A percentile compares a stretch with the other conserved stretches of the same genome.
These are phyloP conservation scores for Waltiozyma sp. DNA, from an alignment of 1,139 yeast genomes.

Conservation along the genomic window DNA sequence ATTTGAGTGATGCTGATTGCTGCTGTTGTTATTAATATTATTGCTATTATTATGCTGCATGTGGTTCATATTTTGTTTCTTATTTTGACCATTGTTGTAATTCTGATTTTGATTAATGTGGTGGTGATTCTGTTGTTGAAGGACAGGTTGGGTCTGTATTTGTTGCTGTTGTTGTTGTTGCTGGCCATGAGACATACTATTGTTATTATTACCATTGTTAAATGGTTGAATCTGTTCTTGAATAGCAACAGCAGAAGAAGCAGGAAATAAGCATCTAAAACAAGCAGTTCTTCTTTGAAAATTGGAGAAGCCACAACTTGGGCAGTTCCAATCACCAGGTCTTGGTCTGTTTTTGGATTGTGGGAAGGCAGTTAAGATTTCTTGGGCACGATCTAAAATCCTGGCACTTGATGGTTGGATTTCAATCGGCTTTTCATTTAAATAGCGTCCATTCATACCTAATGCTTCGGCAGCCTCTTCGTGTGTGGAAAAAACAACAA, in stretches of 20 bases:
- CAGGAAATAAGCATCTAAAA: constrained; percentile 85
- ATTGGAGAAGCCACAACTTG: constrained; percentile 90
- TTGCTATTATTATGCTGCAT: constrained; percentile 5
- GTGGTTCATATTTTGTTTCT: constrained; percentile 2
- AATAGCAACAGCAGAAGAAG: constrained; percentile 57
- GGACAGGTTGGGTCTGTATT: constrained; percentile 1
- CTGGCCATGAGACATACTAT: constrained; percentile 6
- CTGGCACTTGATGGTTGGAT: constrained; percentile 76
- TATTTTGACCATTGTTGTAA: constrained; percentile 4
- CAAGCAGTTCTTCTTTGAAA: constrained; percentile 93
- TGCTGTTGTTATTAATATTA: constrained; percentile 10
- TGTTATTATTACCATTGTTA: constrained; percentile 1
- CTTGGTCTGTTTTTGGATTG: constrained; percentile 84
- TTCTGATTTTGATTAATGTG: not conserved
- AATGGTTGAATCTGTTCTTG: constrained; percentile 34
- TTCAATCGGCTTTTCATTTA: constrained; percentile 68
- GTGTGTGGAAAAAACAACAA: constrained; percentile 75
- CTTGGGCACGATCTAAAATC: constrained; percentile 74
- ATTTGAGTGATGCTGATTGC: constrained; percentile 10
- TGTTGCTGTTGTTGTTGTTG: constrained; percentile 2
- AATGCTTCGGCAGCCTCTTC: constrained; percentile 78
- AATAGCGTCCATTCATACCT: constrained; percentile 66
- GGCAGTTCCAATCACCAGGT: constrained; percentile 98
- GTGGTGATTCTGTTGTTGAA: constrained; percentile 1
- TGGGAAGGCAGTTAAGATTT: constrained; percentile 74